These are phyloP conservation scores for Oidiodendron maius DNA, from an alignment of 495 filamentous ascomycete genomes.

Conservation along the genomic window DNA sequence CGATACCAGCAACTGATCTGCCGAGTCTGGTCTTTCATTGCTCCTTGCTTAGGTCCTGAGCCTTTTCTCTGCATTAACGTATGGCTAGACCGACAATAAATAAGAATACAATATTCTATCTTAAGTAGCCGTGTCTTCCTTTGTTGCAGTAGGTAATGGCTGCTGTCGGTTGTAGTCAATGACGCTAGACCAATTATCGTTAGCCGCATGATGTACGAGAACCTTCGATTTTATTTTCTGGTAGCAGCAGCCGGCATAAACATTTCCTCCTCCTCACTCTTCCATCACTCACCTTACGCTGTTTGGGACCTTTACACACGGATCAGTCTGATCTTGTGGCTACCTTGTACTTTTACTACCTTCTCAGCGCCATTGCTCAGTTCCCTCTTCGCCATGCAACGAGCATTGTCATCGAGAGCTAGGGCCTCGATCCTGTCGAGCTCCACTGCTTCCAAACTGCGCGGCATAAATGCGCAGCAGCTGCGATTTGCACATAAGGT, in stretches of 20 bases:
- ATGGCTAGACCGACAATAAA: too few species aligned
- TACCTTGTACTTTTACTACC: constrained; percentile 30
- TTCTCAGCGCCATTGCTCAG: constrained; percentile 23
- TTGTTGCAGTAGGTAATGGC: too few species aligned
- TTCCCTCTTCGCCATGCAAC: constrained; percentile 56
- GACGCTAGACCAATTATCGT: not conserved
- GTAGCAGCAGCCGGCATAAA: not conserved
- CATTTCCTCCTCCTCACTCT: not conserved
- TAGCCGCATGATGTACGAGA: not conserved
- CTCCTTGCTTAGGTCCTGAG: too few species aligned
- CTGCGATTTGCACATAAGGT: constrained; percentile 95
- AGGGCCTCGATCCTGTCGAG: constrained; percentile 64
- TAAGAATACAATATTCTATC: too few species aligned
- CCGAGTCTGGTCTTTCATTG: too few species aligned
- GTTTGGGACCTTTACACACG: too few species aligned
- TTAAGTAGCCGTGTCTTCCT: too few species aligned
- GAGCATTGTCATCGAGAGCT: constrained; percentile 59
- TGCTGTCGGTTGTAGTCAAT: not conserved
- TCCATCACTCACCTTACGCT: too few species aligned
- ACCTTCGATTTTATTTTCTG: not conserved
- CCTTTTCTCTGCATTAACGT: too few species aligned
- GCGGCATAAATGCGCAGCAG: constrained; percentile 67
- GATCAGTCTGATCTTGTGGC: constrained; percentile 19
- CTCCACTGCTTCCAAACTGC: constrained; percentile 51
- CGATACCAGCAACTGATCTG: too few species aligned